Conservation (phyloP, 2,329 filamentous ascomycete species). For the Fusarium scirpi region DNA sequence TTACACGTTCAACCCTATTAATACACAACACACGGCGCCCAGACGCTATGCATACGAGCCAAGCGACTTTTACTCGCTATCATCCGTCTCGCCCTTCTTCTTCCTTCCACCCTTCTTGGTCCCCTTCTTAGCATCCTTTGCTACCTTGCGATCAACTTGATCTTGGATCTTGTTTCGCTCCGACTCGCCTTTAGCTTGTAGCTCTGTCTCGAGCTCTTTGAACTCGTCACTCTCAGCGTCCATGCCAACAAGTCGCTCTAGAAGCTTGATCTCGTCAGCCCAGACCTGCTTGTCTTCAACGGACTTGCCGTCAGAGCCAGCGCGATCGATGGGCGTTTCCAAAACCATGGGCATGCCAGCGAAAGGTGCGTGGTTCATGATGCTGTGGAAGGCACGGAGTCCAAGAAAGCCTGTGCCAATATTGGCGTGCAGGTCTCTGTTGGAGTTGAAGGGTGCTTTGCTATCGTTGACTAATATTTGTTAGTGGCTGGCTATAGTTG, state of each 20-base stretch:
- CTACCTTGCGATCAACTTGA: constrained; percentile 81
- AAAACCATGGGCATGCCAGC: constrained; percentile 88
- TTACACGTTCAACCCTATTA: neutral
- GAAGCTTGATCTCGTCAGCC: constrained; percentile 93
- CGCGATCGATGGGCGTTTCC: constrained; percentile 91
- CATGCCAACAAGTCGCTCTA: constrained; percentile 89
- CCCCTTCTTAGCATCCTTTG: constrained; percentile 64
- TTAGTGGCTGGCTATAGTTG: neutral
- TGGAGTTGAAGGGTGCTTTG: constrained; percentile 85
- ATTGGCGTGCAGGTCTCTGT: constrained; percentile 92
- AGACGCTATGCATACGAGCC: neutral
- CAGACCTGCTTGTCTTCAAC: constrained; percentile 85
- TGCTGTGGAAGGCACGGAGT: constrained; percentile 86
- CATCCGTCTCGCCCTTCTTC: constrained; percentile 51
- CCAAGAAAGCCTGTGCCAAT: constrained; percentile 96
- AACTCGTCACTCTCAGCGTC: constrained; percentile 83
- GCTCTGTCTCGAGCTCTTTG: constrained; percentile 68
- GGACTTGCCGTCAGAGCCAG: constrained; percentile 72
- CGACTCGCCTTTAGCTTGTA: constrained; percentile 74
- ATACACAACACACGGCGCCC: neutral
- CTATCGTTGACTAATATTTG: constrained; percentile 81
- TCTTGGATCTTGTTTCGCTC: constrained; percentile 82
- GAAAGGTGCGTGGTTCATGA: constrained; percentile 86
- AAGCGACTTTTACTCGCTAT: constrained; percentile 46
- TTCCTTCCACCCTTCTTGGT: constrained; percentile 51